A percentile compares a stretch with the other conserved stretches of the same genome.
Evolutionary conservation across 805 yeast species (phyloP).

Genomic region (Candida ortonii): DNA sequence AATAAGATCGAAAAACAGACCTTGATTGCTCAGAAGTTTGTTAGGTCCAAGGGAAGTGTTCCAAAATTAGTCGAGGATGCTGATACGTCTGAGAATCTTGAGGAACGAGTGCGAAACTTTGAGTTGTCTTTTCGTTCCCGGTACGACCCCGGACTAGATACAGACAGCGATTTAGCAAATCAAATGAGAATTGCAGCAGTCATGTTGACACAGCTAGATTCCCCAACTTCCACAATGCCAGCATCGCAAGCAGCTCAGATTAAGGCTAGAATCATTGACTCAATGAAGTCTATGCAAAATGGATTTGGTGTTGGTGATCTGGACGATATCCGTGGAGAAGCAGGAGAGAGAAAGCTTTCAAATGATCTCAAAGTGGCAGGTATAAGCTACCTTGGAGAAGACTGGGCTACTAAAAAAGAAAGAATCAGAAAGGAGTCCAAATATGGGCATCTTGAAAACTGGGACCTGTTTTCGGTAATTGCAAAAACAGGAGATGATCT

Average conservation of each 20-base stretch:
- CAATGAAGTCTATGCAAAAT: conserved; percentile 76
- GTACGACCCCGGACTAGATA: conserved; percentile 24
- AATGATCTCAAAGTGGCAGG: conserved; percentile 89
- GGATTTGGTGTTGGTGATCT: conserved; percentile 54
- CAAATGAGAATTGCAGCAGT: conserved; percentile 97
- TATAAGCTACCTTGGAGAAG: conserved; percentile 77
- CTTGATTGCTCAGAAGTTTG: conserved; percentile 6
- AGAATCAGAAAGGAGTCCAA: conserved; percentile 76
- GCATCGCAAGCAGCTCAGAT: conserved; percentile 63
- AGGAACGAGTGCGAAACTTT: conserved; percentile 22
- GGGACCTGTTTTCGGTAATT: conserved; percentile 95
- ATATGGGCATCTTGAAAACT: conserved; percentile 82
- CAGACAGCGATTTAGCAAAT: conserved; percentile 61
- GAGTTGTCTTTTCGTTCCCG: conserved; percentile 29
- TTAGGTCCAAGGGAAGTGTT: conserved; percentile 11
- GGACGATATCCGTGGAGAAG: conserved; percentile 58
- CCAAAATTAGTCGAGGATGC: conserved; percentile 9
- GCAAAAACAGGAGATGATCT: conserved; percentile 95
- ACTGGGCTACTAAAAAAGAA: conserved; percentile 80
- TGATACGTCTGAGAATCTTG: conserved; percentile 12
- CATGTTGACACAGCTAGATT: conserved; percentile 87
- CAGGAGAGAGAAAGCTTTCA: conserved; percentile 89
- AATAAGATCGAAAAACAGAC: conserved; percentile 40
- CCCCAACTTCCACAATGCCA: conserved; percentile 46
- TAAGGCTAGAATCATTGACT: conserved; percentile 62